Base-by-base conservation (phyloP, 1,284 basidiomycete species). In the Tilletia caries region DNA sequence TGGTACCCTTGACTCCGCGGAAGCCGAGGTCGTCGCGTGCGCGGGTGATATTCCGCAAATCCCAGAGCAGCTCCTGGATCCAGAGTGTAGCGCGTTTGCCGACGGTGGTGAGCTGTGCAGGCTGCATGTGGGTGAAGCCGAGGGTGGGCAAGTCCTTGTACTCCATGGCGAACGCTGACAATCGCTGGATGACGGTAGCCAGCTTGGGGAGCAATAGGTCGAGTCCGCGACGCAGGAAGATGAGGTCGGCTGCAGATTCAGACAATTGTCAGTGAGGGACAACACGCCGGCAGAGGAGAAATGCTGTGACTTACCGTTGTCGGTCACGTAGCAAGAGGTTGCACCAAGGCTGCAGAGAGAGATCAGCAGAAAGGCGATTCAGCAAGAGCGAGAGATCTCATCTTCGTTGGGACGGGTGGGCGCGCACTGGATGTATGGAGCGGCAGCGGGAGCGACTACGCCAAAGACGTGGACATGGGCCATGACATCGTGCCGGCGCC, bases 101-200 rank as follows among this genome's bases (percentile, higher is more conserved):
- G 50, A 99, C 95, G 0, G 95, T 99, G 1, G 95, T 98, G 68
- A 98, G 86, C 85, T 99, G 96, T 6, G 96, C 96, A 3, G 96
- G 95, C 85, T 99, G 96, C 87, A 96, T 98, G 85, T 99, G 96
- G 8, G 96, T 99, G 86, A 97, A 98, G 1, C 96, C 96, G 52
- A 99, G 88, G 0, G 83, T 84, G 8, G 84, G 83, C 52, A 84
- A 74, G 52, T 79, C 82, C 69, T 82, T 82, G 79, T 85, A 76
- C 73, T 89, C 85, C 68, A 86, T 84, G 66, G 91, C 91, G 75
- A 97, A 98, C 0, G 85, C 83, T 23, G 93, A 87, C 48, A 98
- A 88, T 41, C 95, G 91, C 68, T 91, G 90, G 79, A 98, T 95
- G 70, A 98, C 89, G 33, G 93, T 87, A 0, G 91, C 91, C 25